Base-by-base conservation (phyloP, 2,329 filamentous ascomycete species). In the Penicillium sclerotigenum region DNA sequence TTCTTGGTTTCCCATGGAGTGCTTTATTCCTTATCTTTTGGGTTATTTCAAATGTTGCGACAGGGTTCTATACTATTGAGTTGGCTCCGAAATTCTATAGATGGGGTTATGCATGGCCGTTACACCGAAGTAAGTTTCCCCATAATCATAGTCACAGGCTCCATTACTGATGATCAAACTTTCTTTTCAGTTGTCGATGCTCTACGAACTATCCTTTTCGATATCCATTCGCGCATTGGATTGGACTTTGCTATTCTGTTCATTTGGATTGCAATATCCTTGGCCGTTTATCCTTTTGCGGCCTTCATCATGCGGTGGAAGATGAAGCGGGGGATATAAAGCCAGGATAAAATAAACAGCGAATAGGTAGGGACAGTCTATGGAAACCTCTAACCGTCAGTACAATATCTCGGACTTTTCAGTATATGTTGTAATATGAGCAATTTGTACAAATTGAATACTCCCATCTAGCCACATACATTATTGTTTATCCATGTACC, bases 1-100 rank as follows among this genome's bases (percentile, higher is more conserved):
- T 87, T 2, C 73, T 87, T 5, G 84, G 83, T 0, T 75, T 81
- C 62, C 85, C 83, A 0, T 87, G 83, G 83, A 81, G 77, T 49
- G 79, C 83, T 0, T 68, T 86, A 0, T 88, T 85, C 79, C 71
- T 88, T 2, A 86, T 87, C 54, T 87, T 86, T 63, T 87, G 83
- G 84, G 83, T 87, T 40, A 85, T 88, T 54, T 81, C 82, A 7
- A 88, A 88, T 63, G 83, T 87, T 0, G 75, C 79, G 0, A 86
- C 83, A 0, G 73, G 78, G 0, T 86, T 88, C 62, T 84, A 87
- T 66, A 72, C 81, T 4, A 73, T 87, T 41, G 81, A 84, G 26
- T 72, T 88, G 24, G 79, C 81, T 2, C 81, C 83, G 0, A 73
- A 69, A 0, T 87, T 88, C 64, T 88, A 84, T 65, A 66, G 71